These are phyloP conservation scores for Tilletia caries DNA, from an alignment of 1,284 basidiomycete species.

Conservation along the genomic window DNA sequence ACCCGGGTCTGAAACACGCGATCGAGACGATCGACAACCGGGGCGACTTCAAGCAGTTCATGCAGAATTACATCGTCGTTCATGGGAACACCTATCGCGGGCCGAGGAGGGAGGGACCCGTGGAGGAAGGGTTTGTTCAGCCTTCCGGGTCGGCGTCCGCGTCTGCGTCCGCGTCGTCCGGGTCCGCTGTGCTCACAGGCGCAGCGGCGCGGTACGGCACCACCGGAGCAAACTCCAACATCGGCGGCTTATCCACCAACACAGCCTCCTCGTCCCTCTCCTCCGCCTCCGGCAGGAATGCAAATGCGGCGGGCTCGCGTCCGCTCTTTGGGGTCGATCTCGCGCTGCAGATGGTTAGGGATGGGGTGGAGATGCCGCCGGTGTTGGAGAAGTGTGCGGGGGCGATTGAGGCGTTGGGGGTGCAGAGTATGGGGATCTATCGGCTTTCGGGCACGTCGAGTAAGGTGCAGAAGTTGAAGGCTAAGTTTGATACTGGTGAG, in stretches of 20 bases:
- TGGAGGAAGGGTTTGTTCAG: conserved; percentile 53
- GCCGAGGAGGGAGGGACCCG: conserved; percentile 52
- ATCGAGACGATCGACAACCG: conserved; percentile 91
- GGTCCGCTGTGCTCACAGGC: background rate
- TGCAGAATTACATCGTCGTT: conserved; percentile 89
- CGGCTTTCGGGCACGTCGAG: conserved; percentile 86
- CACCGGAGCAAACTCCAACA: no score
- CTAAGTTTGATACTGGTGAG: conserved; percentile 67
- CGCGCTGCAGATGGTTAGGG: conserved; percentile 82
- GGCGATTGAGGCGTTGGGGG: conserved; percentile 73
- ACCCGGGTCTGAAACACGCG: conserved; percentile 81
- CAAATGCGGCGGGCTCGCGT: conserved; percentile 32
- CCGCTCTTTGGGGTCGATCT: conserved; percentile 79
- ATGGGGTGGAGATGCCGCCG: conserved; percentile 80
- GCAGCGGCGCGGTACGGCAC: background rate
- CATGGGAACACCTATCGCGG: conserved; percentile 63
- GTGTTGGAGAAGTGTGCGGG: conserved; percentile 85
- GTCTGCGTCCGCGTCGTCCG: background rate
- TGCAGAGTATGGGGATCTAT: conserved; percentile 85
- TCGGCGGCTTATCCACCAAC: no score
- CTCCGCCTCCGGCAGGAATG: no score
- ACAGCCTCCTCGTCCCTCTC: no score
- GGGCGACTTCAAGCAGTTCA: conserved; percentile 88
- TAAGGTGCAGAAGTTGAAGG: conserved; percentile 78
- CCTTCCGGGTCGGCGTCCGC: background rate